These are phyloP conservation scores for Mortierella hygrophila DNA, from an alignment of 192 early-diverging fungal species.

Conservation along the genomic window DNA sequence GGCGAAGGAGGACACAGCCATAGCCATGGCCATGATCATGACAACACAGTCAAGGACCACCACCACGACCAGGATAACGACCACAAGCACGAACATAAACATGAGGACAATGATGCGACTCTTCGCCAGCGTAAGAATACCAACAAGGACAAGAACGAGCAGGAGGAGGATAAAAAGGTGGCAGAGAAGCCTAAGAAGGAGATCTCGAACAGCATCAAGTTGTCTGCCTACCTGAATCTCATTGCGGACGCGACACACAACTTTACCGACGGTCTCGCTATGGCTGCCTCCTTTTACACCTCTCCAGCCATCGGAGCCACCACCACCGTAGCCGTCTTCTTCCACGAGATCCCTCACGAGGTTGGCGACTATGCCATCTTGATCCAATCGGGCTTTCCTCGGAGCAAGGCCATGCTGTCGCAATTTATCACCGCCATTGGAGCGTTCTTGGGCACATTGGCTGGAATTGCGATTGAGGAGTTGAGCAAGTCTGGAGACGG, in stretches of 20 bases:
- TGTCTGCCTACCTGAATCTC: slow-evolving; percentile 85
- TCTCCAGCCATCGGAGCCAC: slow-evolving; percentile 87
- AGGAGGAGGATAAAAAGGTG: slow-evolving; percentile 14
- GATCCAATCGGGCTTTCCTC: slow-evolving; percentile 84
- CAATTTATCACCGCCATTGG: slow-evolving; percentile 88
- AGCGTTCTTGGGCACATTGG: slow-evolving; percentile 82
- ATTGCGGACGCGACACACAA: slow-evolving; percentile 89
- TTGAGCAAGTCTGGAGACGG: slow-evolving; percentile 41
- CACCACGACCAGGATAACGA: slow-evolving; percentile 35
- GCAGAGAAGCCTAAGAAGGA: slow-evolving; percentile 27
- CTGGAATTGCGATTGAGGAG: slow-evolving; percentile 84
- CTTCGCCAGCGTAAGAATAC: slow-evolving; percentile 36
- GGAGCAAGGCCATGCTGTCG: slow-evolving; percentile 77
- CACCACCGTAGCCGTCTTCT: slow-evolving; percentile 87
- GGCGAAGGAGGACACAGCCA: slow-evolving; percentile 74
- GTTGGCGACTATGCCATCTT: slow-evolving; percentile 92
- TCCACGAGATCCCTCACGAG: slow-evolving; percentile 93
- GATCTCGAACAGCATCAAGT: slow-evolving; percentile 65
- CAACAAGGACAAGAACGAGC: slow-evolving; percentile 53
- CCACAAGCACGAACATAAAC: slow-evolving; percentile 38
- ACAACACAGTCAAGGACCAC: slow-evolving; percentile 48
- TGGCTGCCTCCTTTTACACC: slow-evolving; percentile 87
- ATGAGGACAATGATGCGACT: slow-evolving; percentile 42
- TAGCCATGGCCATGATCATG: slow-evolving; percentile 63
- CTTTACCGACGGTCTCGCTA: slow-evolving; percentile 88